A percentile compares a stretch with the other conserved stretches of the same genome.
These are phyloP conservation scores for Oryza rufipogon DNA, from an alignment of 176 grass and related monocot species.

Conservation along the genomic window DNA sequence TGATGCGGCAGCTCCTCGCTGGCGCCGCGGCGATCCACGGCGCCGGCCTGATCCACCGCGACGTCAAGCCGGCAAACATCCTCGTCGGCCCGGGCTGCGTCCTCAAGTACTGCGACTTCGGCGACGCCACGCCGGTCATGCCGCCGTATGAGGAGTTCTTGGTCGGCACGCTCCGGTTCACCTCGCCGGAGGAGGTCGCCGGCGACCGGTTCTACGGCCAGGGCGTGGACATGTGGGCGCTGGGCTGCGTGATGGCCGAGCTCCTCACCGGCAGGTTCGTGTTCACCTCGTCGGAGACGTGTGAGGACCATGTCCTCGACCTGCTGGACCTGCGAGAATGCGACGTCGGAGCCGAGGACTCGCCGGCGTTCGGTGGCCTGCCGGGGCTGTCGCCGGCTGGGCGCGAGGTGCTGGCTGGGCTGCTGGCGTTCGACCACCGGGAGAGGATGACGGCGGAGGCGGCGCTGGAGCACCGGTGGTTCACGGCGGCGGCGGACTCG, in stretches of 20 bases:
- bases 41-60: neutral
- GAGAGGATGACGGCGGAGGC: neutral
- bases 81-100: neutral
- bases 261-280: neutral
- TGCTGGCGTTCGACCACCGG: neutral
- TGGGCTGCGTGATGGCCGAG: neutral
- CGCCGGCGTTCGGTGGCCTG: neutral
- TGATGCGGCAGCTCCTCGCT: neutral
- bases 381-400: neutral
- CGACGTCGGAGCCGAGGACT: neutral
- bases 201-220: neutral
- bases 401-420: neutral
- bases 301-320: neutral
- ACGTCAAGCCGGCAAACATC: neutral
- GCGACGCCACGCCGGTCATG: neutral
- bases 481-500: neutral
- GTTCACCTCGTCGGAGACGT: neutral
- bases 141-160: neutral
- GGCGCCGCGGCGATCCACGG: neutral
- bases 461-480: constrained; percentile 30
- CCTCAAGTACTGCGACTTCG: neutral
- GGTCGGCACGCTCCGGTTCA: neutral
- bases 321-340: neutral
- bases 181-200: neutral
- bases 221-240: neutral